phyloP scores from a whole-genome alignment of 202 grass and related monocot species.

The Carex arenaria region DNA sequence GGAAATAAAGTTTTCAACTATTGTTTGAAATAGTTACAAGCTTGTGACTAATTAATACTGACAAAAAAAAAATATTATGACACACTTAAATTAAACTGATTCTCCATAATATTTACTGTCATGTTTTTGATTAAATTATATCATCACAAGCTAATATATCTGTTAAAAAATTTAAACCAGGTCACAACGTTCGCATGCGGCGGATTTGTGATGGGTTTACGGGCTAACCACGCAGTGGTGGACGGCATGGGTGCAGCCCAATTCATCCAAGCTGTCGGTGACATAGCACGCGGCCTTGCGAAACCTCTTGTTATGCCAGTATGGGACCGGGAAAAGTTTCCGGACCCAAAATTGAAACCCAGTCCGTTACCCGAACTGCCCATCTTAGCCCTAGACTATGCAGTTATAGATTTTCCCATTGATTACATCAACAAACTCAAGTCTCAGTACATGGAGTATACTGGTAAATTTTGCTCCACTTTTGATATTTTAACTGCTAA shows the following conservation, averaged over 20 bases:
- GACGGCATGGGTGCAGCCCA: slow-evolving; percentile 89
- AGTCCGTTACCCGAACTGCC: slow-evolving; percentile 76
- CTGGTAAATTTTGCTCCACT: slow-evolving; percentile 67
- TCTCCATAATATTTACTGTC: neutral
- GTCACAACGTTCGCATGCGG: slow-evolving; percentile 84
- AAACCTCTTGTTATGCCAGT: slow-evolving; percentile 56
- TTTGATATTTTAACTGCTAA: slow-evolving; percentile 85
- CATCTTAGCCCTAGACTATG: slow-evolving; percentile 61
- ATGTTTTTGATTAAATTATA: neutral
- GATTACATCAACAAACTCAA: slow-evolving; percentile 62
- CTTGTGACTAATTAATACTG: neutral
- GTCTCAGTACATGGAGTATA: slow-evolving; percentile 54
- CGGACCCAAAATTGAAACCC: slow-evolving; percentile 69
- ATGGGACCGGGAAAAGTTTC: slow-evolving; percentile 77
- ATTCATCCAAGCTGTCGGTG: slow-evolving; percentile 70
- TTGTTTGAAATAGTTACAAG: neutral
- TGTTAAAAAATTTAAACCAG: slow-evolving; percentile 21
- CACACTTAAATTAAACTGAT: neutral
- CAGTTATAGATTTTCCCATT: slow-evolving; percentile 62
- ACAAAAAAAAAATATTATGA: neutral
- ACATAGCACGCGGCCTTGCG: slow-evolving; percentile 62
- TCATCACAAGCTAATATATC: neutral
- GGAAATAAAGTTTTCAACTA: neutral
- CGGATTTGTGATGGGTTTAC: slow-evolving; percentile 76
- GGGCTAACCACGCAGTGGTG: slow-evolving; percentile 79